A percentile compares a stretch with the other conserved stretches of the same genome.
Conservation (phyloP, 225 moss, liverwort and hornwort species). For the Asterella californica region DNA sequence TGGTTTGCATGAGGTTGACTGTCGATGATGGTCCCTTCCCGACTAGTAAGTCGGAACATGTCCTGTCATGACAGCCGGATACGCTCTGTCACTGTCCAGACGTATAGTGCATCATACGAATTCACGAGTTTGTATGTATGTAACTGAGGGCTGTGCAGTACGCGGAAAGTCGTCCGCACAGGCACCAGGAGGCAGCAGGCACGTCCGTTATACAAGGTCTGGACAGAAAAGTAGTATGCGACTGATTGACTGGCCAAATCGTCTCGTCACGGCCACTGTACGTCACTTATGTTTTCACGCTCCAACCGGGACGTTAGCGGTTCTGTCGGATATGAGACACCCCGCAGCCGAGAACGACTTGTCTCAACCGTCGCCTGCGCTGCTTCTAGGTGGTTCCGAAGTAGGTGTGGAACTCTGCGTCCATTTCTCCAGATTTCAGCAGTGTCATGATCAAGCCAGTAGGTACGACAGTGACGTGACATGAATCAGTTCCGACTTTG, state of each 20-base stretch:
- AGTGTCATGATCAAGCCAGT: not conserved
- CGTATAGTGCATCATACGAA: not conserved
- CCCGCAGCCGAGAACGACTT: not conserved
- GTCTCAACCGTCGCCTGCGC: not conserved
- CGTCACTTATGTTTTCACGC: not conserved
- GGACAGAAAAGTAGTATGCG: not conserved
- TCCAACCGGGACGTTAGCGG: not conserved
- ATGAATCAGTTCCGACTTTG: not conserved
- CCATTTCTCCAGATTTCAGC: not conserved
- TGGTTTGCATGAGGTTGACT: not conserved
- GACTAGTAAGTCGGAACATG: not conserved
- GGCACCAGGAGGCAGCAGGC: too few species aligned
- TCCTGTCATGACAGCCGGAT: not conserved
- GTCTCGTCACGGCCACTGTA: not conserved
- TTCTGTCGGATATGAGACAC: not conserved
- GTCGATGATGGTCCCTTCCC: not conserved
- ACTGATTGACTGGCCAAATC: not conserved
- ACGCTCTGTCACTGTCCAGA: not conserved
- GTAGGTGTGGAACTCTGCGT: not conserved
- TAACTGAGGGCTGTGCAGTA: not conserved
- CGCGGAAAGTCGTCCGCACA: not conserved
- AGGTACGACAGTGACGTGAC: not conserved
- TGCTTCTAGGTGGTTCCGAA: not conserved
- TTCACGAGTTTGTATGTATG: not conserved
- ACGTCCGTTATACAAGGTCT: not conserved